A percentile compares a stretch with the other conserved stretches of the same genome.
Evolutionary conservation across 2,329 filamentous ascomycete genomes (phyloP).

Genomic region (Beauveria australis): DNA sequence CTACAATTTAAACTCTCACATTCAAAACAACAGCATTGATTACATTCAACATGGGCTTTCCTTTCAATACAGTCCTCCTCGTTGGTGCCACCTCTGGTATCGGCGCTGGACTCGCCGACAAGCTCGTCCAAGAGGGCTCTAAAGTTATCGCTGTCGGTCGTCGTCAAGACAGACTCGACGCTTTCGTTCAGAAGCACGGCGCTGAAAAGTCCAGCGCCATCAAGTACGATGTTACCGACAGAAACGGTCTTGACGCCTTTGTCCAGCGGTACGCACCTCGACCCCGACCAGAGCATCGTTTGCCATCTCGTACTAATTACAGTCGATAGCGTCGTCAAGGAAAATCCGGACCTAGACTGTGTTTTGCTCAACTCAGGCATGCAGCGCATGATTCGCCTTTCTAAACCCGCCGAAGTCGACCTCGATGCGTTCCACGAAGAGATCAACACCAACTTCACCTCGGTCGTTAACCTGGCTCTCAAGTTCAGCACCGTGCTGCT

Average conservation of each 20-base stretch:
- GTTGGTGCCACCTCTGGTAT: constrained; percentile 25
- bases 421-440: constrained; percentile 19
- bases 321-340: constrained; percentile 8
- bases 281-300: not conserved
- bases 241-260: constrained; percentile 23
- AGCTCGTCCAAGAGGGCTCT: constrained; percentile 30
- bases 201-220: constrained; percentile 29
- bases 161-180: constrained; percentile 39
- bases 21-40: not conserved
- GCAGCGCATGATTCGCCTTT: constrained; percentile 31
- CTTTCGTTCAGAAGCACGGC: constrained; percentile 36
- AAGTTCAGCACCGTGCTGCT: constrained; percentile 15
- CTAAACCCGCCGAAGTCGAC: constrained; percentile 15
- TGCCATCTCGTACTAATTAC: too few relatives aligned
- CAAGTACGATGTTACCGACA: constrained; percentile 34
- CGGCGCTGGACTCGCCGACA: constrained; percentile 22
- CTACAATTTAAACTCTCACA: not conserved
- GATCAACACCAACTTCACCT: constrained; percentile 16
- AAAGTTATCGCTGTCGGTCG: constrained; percentile 40
- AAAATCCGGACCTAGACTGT: constrained; percentile 43
- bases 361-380: constrained; percentile 50
- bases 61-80: constrained; percentile 46
- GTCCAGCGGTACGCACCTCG: constrained; percentile 9
- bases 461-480: constrained; percentile 16
- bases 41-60: constrained; percentile 37